Percentiles rank a stretch among this genome's conserved stretches.
phyloP scores from a whole-genome alignment of 2,329 filamentous ascomycete genomes.

The Ophiocordyceps robertsii region DNA sequence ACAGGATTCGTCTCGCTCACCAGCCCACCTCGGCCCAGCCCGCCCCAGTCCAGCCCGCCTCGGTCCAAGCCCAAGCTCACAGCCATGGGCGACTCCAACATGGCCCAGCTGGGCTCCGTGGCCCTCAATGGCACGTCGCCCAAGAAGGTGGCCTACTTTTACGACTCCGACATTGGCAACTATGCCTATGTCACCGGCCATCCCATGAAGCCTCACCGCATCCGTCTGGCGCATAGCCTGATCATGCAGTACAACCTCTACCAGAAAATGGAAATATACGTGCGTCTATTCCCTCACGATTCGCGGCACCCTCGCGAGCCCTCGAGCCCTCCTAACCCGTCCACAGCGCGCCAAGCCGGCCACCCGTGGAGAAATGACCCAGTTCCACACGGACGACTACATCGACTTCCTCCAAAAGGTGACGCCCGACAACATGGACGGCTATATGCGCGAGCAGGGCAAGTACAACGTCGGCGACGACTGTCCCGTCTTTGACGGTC shows the following conservation, averaged over 20 bases:
- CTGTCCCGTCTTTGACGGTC: slow-evolving; percentile 91
- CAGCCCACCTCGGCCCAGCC: background rate
- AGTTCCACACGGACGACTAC: slow-evolving; percentile 92
- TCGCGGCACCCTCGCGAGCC: background rate
- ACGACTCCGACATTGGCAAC: slow-evolving; percentile 95
- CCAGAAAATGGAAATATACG: slow-evolving; percentile 92
- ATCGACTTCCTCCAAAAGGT: slow-evolving; percentile 92
- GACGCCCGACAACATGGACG: slow-evolving; percentile 97
- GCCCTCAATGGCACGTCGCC: slow-evolving; percentile 33
- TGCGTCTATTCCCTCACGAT: slow-evolving; percentile 35
- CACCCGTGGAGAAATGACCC: slow-evolving; percentile 76
- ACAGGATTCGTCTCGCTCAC: background rate
- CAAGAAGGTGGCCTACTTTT: slow-evolving; percentile 94
- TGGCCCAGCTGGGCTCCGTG: slow-evolving; percentile 27
- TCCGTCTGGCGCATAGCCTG: slow-evolving; percentile 87
- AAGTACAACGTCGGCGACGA: slow-evolving; percentile 95
- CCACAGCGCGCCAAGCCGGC: slow-evolving; percentile 69
- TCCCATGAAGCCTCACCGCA: slow-evolving; percentile 97
- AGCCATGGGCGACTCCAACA: slow-evolving; percentile 23
- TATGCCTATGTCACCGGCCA: slow-evolving; percentile 95
- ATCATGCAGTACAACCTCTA: slow-evolving; percentile 95
- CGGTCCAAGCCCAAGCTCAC: slow-evolving; percentile 1
- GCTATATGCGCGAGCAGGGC: slow-evolving; percentile 76
- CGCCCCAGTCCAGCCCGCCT: background rate
- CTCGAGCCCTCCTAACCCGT: background rate